Evolutionary conservation across 1,284 basidiomycete species (phyloP).

Genomic region (Pseudozyma sp.): DNA sequence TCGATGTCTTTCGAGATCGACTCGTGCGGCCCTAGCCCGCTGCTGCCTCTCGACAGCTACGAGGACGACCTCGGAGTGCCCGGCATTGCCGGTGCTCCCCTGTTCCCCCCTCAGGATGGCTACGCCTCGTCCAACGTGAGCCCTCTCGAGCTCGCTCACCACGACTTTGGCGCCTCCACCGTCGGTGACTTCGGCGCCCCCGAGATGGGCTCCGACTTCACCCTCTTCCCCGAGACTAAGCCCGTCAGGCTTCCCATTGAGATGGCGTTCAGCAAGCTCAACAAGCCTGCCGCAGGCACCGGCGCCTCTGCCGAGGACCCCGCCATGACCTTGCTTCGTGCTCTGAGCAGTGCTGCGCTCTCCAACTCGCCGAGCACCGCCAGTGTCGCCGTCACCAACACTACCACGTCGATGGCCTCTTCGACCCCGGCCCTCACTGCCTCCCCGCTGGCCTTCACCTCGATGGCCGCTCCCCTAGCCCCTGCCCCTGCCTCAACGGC

Average conservation of each 20-base stretch:
- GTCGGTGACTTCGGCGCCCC: slow-evolving; percentile 48
- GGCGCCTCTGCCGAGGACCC: slow-evolving; percentile 36
- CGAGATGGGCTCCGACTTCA: slow-evolving; percentile 49
- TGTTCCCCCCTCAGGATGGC: slow-evolving; percentile 42
- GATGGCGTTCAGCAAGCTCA: slow-evolving; percentile 58
- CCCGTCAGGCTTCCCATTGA: slow-evolving; percentile 36
- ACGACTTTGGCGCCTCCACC: slow-evolving; percentile 34
- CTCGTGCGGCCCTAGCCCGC: slow-evolving; percentile 62
- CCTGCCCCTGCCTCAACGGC: slow-evolving; percentile 23
- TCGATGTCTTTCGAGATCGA: slow-evolving; percentile 61
- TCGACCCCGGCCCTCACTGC: slow-evolving; percentile 34
- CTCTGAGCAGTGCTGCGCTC: slow-evolving; percentile 49
- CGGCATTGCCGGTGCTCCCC: slow-evolving; percentile 56
- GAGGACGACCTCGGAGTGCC: slow-evolving; percentile 53
- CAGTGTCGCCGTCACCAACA: slow-evolving; percentile 16
- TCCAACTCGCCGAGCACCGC: slow-evolving; percentile 35
- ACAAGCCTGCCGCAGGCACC: slow-evolving; percentile 31
- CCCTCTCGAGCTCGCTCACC: slow-evolving; percentile 37
- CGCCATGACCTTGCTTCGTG: slow-evolving; percentile 50
- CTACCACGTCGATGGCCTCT: slow-evolving; percentile 5
- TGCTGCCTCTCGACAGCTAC: slow-evolving; percentile 58
- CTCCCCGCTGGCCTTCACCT: slow-evolving; percentile 48
- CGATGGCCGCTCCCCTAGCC: slow-evolving; percentile 20
- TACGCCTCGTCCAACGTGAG: slow-evolving; percentile 54
- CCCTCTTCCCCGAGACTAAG: slow-evolving; percentile 52